Conservation (phyloP, 2,329 filamentous ascomycete genomes). For the Curvularia lunata region DNA sequence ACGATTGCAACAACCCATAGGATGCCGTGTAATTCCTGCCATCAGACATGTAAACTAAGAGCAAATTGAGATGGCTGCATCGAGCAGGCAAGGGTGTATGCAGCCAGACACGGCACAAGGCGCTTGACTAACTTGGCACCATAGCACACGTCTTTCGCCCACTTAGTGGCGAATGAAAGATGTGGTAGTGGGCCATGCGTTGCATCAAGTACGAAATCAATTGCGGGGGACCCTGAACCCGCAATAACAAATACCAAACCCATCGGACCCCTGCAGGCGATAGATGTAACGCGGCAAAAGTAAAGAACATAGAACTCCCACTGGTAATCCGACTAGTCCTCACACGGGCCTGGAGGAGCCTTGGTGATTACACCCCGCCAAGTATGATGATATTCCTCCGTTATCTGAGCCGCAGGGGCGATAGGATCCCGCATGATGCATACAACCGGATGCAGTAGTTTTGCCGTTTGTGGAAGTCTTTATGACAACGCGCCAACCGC, state of each 20-base stretch:
- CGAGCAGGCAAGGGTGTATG: constrained; percentile 3
- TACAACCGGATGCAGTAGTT: constrained; percentile 4
- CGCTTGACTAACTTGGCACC: background rate
- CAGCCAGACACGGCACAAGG: constrained; percentile 1
- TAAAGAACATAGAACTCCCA: background rate
- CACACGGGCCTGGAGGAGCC: background rate
- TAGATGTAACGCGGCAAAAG: background rate
- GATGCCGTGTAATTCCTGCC: constrained; percentile 2
- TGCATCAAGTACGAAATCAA: background rate
- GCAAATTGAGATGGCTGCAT: constrained; percentile 1
- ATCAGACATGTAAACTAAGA: background rate
- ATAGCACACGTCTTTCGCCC: background rate
- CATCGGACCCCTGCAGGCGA: background rate
- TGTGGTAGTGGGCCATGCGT: background rate
- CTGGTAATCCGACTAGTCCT: background rate
- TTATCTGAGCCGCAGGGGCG: background rate
- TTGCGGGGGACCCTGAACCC: background rate
- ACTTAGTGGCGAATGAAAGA: background rate
- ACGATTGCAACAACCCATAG: background rate
- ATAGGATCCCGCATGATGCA: constrained; percentile 11
- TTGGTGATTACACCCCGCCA: background rate
- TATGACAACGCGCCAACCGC: constrained; percentile 16
- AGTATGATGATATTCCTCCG: background rate
- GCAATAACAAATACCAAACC: background rate
- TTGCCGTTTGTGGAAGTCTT: constrained; percentile 7